Evolutionary conservation across 106 monocot genomes (phyloP).

Genomic region (Cymbidium sinense): DNA sequence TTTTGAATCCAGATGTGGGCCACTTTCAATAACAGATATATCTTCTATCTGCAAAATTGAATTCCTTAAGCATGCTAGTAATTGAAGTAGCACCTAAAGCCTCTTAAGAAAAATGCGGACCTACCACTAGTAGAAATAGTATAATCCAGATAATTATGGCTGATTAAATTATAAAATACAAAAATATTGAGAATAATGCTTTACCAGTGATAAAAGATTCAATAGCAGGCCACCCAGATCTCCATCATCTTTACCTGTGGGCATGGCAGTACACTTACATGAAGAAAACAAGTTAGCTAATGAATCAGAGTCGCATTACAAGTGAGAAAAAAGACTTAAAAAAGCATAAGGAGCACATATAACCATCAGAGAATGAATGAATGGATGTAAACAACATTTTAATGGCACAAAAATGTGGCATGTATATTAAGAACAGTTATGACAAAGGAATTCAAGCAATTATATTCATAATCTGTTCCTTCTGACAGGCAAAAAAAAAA

Average conservation of each 20-base stretch:
- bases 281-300: slow-evolving; percentile 2
- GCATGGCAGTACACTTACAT: slow-evolving; percentile 47
- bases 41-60: slow-evolving; percentile 45
- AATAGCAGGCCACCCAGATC: slow-evolving; percentile 40
- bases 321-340: background rate
- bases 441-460: too few species aligned
- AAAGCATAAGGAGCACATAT: background rate
- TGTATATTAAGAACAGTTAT: too few species aligned
- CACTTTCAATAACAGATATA: slow-evolving; percentile 65
- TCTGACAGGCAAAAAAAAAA: too few species aligned
- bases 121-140: too few species aligned
- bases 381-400: background rate
- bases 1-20: slow-evolving; percentile 52
- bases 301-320: background rate
- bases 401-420: too few species aligned
- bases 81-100: background rate
- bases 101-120: too few species aligned
- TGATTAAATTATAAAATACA: background rate
- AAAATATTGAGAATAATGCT: background rate
- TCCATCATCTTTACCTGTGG: slow-evolving; percentile 41
- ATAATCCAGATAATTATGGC: background rate
- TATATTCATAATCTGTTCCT: too few species aligned
- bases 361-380: background rate
- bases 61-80: background rate
- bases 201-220: slow-evolving; percentile 51